Conservation (phyloP, 2,329 filamentous ascomycete species). For the Pseudogymnoascus sp. region DNA sequence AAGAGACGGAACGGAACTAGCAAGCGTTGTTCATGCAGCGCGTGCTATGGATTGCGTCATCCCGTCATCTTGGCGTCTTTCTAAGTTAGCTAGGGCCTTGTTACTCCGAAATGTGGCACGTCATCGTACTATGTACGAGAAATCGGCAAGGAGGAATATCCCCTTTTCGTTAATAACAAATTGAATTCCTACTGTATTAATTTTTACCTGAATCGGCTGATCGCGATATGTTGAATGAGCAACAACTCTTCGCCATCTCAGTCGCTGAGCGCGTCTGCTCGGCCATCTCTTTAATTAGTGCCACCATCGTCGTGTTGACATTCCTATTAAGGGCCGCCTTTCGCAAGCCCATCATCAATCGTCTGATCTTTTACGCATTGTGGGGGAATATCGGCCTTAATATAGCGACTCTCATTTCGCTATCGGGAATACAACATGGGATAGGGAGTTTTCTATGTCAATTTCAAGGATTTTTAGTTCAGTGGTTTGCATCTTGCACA, state of each 20-base stretch:
- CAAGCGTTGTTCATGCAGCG: too few relatives aligned
- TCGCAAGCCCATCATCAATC: constrained; percentile 50
- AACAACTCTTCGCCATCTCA: not conserved
- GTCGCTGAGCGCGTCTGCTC: constrained; percentile 32
- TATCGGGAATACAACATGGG: constrained; percentile 19
- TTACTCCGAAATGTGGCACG: too few relatives aligned
- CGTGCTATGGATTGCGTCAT: too few relatives aligned
- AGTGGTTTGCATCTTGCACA: constrained; percentile 29
- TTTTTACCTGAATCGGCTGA: too few relatives aligned
- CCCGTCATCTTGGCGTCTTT: too few relatives aligned
- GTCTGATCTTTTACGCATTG: constrained; percentile 50
- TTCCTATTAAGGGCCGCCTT: constrained; percentile 41
- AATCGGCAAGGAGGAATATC: too few relatives aligned
- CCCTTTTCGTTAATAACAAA: too few relatives aligned
- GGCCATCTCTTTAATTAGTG: constrained; percentile 42
- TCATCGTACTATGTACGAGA: too few relatives aligned
- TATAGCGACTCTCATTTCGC: constrained; percentile 46
- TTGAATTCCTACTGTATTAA: too few relatives aligned
- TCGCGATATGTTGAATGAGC: too few relatives aligned
- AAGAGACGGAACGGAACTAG: too few relatives aligned
- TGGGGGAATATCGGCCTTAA: constrained; percentile 49
- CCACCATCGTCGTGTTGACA: constrained; percentile 43
- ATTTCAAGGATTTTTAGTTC: constrained; percentile 68
- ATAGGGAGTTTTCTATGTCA: constrained; percentile 39
- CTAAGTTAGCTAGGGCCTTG: too few relatives aligned